These are phyloP conservation scores for Agrocybe praecox DNA, from an alignment of 768 basidiomycete genomes.

Conservation along the genomic window DNA sequence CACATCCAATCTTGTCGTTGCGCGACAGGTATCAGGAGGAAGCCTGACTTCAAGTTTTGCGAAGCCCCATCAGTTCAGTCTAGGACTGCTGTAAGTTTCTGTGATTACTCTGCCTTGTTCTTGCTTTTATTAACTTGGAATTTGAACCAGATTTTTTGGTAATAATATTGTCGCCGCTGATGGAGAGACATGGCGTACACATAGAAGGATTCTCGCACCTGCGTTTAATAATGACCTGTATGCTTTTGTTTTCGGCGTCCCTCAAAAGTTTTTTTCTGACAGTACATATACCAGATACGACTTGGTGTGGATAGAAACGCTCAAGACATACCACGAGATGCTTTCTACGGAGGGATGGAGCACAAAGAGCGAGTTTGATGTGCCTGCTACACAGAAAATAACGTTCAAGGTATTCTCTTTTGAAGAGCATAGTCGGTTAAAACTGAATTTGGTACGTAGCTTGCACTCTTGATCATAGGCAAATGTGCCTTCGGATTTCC, in stretches of 20 bases:
- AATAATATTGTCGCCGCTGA: conserved; percentile 48
- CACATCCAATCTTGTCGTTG: conserved; percentile 48
- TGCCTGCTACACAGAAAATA: conserved; percentile 32
- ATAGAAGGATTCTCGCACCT: conserved; percentile 45
- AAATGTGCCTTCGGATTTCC: conserved; percentile 50
- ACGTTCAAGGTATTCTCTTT: conserved; percentile 35
- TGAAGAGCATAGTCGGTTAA: not conserved
- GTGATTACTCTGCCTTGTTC: not conserved
- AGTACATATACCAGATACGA: conserved; percentile 31
- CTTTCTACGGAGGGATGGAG: conserved; percentile 36
- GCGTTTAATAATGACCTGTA: conserved; percentile 45
- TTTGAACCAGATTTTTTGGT: conserved; percentile 40
- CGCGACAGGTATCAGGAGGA: conserved; percentile 44
- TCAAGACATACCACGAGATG: conserved; percentile 42
- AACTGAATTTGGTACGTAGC: conserved; percentile 24
- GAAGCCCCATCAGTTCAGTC: conserved; percentile 38
- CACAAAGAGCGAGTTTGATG: conserved; percentile 24
- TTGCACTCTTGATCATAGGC: conserved; percentile 44
- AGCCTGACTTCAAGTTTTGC: conserved; percentile 39
- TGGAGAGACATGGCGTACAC: conserved; percentile 46
- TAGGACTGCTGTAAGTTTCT: conserved; percentile 31
- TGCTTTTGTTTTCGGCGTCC: conserved; percentile 29
- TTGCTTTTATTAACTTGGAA: no score
- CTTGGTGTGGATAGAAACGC: conserved; percentile 41
- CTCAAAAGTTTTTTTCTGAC: no score